Evolutionary conservation across 371 early-diverging fungal genomes (phyloP), one percentile per base, ranked within the genome.

Genomic region (Nematocida major): DNA sequence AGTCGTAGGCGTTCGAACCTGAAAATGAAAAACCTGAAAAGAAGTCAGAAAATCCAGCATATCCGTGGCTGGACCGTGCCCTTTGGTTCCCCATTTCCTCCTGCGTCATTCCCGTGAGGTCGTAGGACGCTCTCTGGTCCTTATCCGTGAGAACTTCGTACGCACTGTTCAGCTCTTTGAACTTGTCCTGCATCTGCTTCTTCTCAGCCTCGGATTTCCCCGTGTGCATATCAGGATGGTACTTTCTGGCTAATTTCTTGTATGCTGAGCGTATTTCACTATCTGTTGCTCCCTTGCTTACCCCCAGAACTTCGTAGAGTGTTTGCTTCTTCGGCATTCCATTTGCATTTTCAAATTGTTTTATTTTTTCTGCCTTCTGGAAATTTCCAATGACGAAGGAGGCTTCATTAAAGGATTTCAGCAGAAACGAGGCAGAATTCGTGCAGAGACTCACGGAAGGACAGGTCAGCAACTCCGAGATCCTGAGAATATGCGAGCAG

Each of bases 221-320:
- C 9, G 85, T 86, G 78, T 89, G 87, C 83, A 93, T 96, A 82
- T 95, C 54, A 92, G 96, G 85, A 83, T 97, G 97, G 85, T 90
- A 92, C 76, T 89, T 89, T 67, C 91, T 87, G 28, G 95, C 95
- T 43, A 93, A 82, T 88, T 92, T 93, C 80, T 93, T 87, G 84
- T 94, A 98, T 20, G 97, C 91, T 82, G 91, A 92, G 83, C 93
- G 94, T 69, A 98, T 91, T 66, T 95, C 91, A 4, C 82, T 84
- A 15, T 92, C 92, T 0, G 88, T 85, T 40, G 92, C 92, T 13
- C 84, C 81, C 84, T 90, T 91, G 13, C 87, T 86, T 32, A 96
- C 81, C 0, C 90, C 90, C n/a, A 98, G 85, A 13, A 95, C 87
- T 39, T 63, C 45, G 45, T 82, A 84, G 42, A 79, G 78, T 54